These are phyloP conservation scores for Aspergillus sp. DNA, from an alignment of 2,329 filamentous ascomycete species.

Conservation along the genomic window DNA sequence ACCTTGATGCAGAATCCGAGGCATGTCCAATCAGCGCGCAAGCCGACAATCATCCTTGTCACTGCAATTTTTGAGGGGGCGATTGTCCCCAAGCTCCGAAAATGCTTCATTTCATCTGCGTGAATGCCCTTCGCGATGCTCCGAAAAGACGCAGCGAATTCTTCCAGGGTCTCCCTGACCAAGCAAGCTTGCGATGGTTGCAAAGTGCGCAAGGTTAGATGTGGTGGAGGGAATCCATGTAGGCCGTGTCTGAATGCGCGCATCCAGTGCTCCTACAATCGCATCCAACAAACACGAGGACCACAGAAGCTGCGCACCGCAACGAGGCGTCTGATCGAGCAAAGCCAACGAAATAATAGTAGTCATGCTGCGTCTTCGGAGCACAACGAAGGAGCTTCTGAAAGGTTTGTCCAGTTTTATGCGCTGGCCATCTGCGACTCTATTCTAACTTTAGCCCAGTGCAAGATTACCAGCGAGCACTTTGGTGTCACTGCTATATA, in stretches of 20 bases:
- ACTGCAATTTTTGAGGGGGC: not conserved
- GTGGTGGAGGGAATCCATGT: slow-evolving; percentile 51
- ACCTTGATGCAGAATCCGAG: not conserved
- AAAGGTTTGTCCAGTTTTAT: not conserved
- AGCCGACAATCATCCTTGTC: not conserved
- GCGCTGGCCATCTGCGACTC: too few species aligned
- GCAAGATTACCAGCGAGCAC: slow-evolving; percentile 18
- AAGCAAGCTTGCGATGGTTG: slow-evolving; percentile 53
- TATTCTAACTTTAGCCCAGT: not conserved
- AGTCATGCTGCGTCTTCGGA: not conserved
- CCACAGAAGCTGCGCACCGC: slow-evolving; percentile 42
- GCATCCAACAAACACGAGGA: slow-evolving; percentile 46
- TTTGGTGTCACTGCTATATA: slow-evolving; percentile 39
- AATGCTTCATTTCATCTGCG: not conserved
- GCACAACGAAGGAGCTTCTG: not conserved
- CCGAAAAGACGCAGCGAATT: slow-evolving; percentile 6
- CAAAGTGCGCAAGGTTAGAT: slow-evolving; percentile 55
- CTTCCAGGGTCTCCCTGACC: slow-evolving; percentile 19
- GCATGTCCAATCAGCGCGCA: not conserved
- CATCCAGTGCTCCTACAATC: slow-evolving; percentile 54
- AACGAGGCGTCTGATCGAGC: slow-evolving; percentile 23
- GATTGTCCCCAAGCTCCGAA: not conserved
- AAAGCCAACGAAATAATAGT: slow-evolving; percentile 14
- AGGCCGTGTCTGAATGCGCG: slow-evolving; percentile 46
- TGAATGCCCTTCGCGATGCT: not conserved